Evolutionary conservation across 208 protist species (phyloP).

Genomic region (Porcisia hertigi): DNA sequence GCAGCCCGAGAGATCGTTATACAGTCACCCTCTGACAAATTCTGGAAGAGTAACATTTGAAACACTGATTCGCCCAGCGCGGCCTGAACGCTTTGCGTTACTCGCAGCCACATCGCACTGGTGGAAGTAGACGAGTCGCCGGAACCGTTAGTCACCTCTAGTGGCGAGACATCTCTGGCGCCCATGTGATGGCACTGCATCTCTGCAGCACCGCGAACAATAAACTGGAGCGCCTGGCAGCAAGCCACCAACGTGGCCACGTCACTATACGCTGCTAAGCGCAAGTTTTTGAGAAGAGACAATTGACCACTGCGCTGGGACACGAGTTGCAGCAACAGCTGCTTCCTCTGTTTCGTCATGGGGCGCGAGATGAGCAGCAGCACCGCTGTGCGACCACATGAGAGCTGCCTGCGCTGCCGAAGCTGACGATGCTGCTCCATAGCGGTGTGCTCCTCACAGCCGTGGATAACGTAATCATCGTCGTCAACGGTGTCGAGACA

Average conservation of each 20-base stretch:
- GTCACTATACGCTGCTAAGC: constrained; percentile 59
- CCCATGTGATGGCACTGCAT: constrained; percentile 33
- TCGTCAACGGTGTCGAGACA: constrained; percentile 84
- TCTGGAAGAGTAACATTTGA: constrained; percentile 65
- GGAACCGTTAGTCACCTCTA: not conserved
- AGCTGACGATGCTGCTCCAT: constrained; percentile 19
- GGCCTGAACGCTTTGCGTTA: constrained; percentile 57
- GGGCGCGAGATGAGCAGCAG: constrained; percentile 64
- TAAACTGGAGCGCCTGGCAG: constrained; percentile 69
- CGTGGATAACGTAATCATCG: constrained; percentile 53
- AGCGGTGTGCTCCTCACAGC: constrained; percentile 30
- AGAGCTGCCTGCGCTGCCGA: constrained; percentile 69
- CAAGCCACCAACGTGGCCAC: constrained; percentile 59
- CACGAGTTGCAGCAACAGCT: constrained; percentile 54
- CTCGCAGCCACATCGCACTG: constrained; percentile 37
- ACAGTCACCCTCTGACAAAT: constrained; percentile 69
- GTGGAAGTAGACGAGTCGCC: constrained; percentile 1
- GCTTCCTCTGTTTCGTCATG: constrained; percentile 40
- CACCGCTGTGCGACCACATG: constrained; percentile 67
- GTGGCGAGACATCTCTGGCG: not conserved
- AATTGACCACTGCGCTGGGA: constrained; percentile 69
- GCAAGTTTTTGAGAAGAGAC: constrained; percentile 77
- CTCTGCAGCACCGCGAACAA: constrained; percentile 49
- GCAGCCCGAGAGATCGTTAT: constrained; percentile 59
- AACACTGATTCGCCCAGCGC: constrained; percentile 62